Base-by-base conservation (phyloP, 441 rosid genomes). In the Cnidoscolus chayamansa region DNA sequence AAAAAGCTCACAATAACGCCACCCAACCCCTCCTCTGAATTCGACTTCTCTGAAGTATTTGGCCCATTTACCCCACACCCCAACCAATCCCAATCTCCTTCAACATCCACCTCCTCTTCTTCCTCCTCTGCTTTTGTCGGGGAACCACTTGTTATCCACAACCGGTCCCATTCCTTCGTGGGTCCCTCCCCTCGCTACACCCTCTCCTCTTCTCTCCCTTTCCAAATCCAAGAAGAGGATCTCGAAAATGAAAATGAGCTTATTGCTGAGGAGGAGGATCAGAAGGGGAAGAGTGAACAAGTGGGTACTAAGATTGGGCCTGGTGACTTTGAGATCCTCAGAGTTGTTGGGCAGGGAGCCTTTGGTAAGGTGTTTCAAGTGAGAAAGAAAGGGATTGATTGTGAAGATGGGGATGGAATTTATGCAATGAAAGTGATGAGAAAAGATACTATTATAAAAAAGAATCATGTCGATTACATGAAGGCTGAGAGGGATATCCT, bases 351-450 rank as follows among this genome's bases (percentile, higher is more conserved):
- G n/a, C 81, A 85, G 63, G 95, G 95, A 3, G 92, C 92, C 17
- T 90, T 88, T 73, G 95, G 89, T 53, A 90, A 88, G 79, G 93
- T 86, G 70, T 90, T 86, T 76, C 90, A 76, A 65, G 95, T 90
- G 67, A 86, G 85, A 78, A 83, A 81, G 70, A 88, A 76, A 48
- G 79, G 71, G 19, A 32, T 57, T n/a, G 60, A 57, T 58, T 45
- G 12, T 4, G 70, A 50, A 25, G 70, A 74, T 16, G 84, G 78
- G 13, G 91, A 89, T 81, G 90, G 90, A 75, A 76, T 90, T 59
- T 90, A 68, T 73, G 93, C 93, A 0, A 90, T 90, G 90, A 87
- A 90, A 78, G 96, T 90, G 47, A 90, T 90, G 96, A 85, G 85
- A 72, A 90, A 90, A 65, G 87, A 85, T 5, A 80, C 75, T 37